Evolutionary conservation across 805 yeast genomes (phyloP).

Genomic region (Kazachstania martiniae): DNA sequence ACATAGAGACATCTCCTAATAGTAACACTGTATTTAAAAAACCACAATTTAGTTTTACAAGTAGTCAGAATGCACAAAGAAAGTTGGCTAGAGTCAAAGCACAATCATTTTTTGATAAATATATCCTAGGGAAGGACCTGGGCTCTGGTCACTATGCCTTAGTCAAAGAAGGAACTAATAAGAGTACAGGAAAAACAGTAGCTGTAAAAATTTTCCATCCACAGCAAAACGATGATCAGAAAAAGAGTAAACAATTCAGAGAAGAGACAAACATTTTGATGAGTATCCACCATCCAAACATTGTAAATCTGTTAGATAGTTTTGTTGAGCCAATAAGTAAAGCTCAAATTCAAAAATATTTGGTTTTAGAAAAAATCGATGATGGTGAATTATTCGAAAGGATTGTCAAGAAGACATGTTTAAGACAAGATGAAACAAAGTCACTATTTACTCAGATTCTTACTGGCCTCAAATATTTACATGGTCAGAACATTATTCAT

Average conservation of each 20-base stretch:
- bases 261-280: constrained; percentile 60
- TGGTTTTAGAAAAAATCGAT: constrained; percentile 63
- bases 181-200: constrained; percentile 46
- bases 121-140: constrained; percentile 40
- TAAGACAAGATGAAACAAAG: constrained; percentile 52
- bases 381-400: constrained; percentile 71
- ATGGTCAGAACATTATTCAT: constrained; percentile 60
- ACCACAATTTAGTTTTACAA: constrained; percentile 16
- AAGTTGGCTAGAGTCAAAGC: constrained; percentile 10
- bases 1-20: background rate
- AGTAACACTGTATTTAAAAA: constrained; percentile 18
- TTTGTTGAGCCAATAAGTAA: constrained; percentile 45
- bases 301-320: constrained; percentile 52
- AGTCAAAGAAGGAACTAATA: constrained; percentile 59
- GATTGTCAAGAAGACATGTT: constrained; percentile 50
- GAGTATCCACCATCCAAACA: constrained; percentile 58
- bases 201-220: constrained; percentile 72
- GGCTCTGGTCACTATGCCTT: constrained; percentile 77
- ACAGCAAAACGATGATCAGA: constrained; percentile 32
- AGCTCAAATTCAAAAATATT: constrained; percentile 35
- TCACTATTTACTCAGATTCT: constrained; percentile 55
- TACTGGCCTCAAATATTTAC: constrained; percentile 55
- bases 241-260: constrained; percentile 35
- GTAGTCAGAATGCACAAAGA: constrained; percentile 15
- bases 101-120: constrained; percentile 46